Evolutionary conservation across 345 rosid species (phyloP).

Genomic region (Turnera subulata): DNA sequence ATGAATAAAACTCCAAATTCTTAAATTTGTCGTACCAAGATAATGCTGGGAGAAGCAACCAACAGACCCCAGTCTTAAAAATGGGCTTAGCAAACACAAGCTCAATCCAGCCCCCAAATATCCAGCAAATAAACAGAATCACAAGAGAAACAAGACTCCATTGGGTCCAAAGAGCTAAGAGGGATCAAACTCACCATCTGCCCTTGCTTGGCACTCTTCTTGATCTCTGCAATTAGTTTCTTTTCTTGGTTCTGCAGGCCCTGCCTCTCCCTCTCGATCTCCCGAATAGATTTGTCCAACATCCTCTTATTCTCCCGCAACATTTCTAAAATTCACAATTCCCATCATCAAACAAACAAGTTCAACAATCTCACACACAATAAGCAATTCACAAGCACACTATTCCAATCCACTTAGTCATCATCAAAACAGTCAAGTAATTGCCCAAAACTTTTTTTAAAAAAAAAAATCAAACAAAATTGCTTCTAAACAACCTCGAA

Average conservation of each 20-base stretch:
- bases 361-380: neutral
- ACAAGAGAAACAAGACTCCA: no score
- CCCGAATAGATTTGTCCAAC: conserved; percentile 93
- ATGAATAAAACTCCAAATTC: neutral
- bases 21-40: no score
- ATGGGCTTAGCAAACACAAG: no score
- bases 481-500: no score
- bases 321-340: conserved; percentile 49
- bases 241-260: conserved; percentile 85
- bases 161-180: neutral
- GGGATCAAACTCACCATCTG: conserved; percentile 61
- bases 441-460: no score
- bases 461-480: no score
- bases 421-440: no score
- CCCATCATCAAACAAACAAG: neutral
- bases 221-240: conserved; percentile 83
- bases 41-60: no score
- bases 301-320: conserved; percentile 94
- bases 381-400: neutral
- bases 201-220: conserved; percentile 93
- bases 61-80: no score
- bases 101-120: no score
- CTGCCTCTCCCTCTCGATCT: conserved; percentile 95
- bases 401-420: no score
- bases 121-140: no score